Evolutionary conservation across 495 filamentous ascomycete species (phyloP), one percentile per base, ranked within the genome.

Genomic region (Hyphodiscus hymeniophilus): DNA sequence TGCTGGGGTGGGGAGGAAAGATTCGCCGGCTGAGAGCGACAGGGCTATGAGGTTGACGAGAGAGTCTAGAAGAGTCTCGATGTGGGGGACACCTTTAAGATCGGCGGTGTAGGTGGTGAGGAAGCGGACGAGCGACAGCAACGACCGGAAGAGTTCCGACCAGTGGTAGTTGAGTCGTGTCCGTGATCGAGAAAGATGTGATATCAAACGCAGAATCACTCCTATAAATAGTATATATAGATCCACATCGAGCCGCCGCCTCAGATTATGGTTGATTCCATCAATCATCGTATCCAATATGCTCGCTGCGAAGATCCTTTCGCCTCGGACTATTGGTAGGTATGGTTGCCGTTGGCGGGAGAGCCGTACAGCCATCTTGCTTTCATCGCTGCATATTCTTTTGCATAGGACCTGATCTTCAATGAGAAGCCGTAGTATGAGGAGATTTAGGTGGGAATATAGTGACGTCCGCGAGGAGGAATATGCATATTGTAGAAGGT

Each of bases 221-320:
- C 84, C 85, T n/a, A 94, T 74, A 59, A 70, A 81, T 7, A 77
- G 79, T 52, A 80, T 85, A 64, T 97, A 97, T 17, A 96, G 74
- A 31, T 84, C 79, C 34, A 86, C 81, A 65, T 96, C 90, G 6
- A 98, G 73, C 17, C 81, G 79, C 24, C 87, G 79, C 21, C 87
- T 81, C 8, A 97, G 74, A 66, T 98, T 98, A 67, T 98, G 92
- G 46, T 89, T 94, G 59, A 97, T 83, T 11, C 85, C 87, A 60
- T 95, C 92, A 33, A 92, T 72, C 66, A 94, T 76, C 15, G 86
- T 77, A 58, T 97, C 94, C 43, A 98, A 68, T 28, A 96, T 77
- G 15, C 80, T 77, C 2, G 86, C 76, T 17, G 81, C 82, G 11
- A 87, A 65, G 10, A 85, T 69, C 15, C 90, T 77, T 16, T 92